Evolutionary conservation across 2,329 filamentous ascomycete genomes (phyloP), one percentile per base, ranked within the genome.

Genomic region (Colletotrichum tabaci): DNA sequence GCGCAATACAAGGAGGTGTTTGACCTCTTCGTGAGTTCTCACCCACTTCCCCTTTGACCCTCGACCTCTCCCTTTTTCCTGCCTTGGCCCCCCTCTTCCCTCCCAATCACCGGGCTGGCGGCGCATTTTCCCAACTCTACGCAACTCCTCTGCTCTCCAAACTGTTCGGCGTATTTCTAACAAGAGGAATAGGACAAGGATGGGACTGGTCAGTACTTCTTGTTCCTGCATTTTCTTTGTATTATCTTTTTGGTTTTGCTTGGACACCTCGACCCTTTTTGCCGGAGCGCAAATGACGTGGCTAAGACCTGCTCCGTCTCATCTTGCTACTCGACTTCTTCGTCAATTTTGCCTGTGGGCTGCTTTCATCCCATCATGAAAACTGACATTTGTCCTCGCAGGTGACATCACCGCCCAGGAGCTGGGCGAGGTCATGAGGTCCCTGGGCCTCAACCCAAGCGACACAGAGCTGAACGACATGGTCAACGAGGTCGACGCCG

Each of bases 1-100:
- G 98, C 96, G 83, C 96, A 99, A 89, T 99, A 98, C 90, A 99
- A 98, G 93, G 96, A 99, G 89, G 96, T 96, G 66, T 99, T 99
- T 88, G 99, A 96, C 84, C 94, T 99, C 77, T 99, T 99, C 86
- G 96, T 99, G 92, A 92, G 96, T 86, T 46, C 52, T 23, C 44
- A 21, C 56, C 47, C 49, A 30, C 42, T 44, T 30, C 61, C 53
- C 26, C 67, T 65, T 38, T 50, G 15, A 16, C 16, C 30, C 26
- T 47, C 47, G 35, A n/a, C 40, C 58, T 55, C 61, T 56, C 52
- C 74, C 50, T 42, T 53, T 64, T 60, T 30, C 44, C 52, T 35
- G 52, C 52, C 52, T 21, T 38, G 52, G 18, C 52, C 16, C 18
- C 12, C 18, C 13, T 16, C 26, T 18, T 12, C n/a, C 26, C 30